phyloP scores from a whole-genome alignment of 179 eudicot genomes.

The Carnegiea gigantea region DNA sequence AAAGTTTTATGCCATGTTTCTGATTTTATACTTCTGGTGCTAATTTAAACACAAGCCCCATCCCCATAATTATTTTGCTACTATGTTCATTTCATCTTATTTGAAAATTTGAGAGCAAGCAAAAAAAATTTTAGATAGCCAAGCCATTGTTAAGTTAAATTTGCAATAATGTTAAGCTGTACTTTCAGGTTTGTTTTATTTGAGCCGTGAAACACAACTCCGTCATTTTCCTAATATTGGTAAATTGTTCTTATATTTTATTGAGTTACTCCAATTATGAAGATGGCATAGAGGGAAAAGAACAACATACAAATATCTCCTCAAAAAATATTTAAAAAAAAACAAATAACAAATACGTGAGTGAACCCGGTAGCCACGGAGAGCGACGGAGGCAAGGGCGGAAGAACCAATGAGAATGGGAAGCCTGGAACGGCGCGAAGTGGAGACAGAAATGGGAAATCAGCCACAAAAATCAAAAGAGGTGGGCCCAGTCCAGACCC shows the following conservation, averaged over 20 bases:
- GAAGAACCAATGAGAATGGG: slow-evolving; percentile 18
- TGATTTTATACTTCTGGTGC: neutral
- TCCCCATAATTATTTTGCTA: neutral
- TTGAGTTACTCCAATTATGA: neutral
- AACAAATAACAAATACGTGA: neutral
- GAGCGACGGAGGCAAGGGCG: slow-evolving; percentile 5
- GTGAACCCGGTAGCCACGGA: slow-evolving; percentile 3
- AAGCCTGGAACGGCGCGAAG: slow-evolving; percentile 23
- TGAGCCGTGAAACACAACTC: neutral
- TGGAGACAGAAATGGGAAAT: slow-evolving; percentile 3
- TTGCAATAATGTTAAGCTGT: no score
- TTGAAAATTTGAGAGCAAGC: neutral
- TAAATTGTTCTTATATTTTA: neutral
- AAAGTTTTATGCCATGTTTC: neutral
- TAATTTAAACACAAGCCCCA: neutral
- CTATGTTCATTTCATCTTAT: neutral
- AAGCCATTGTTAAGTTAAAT: no score
- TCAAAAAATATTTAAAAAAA: neutral
- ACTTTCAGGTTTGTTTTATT: no score
- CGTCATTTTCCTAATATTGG: neutral
- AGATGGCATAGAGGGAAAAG: neutral
- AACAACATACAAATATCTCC: neutral
- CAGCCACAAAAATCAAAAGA: neutral
- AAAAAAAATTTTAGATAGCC: no score
- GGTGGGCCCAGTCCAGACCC: neutral